Percentiles rank a stretch among this genome's conserved stretches.
phyloP scores from a whole-genome alignment of 306 rosid species.

The Lagenaria siceraria region DNA sequence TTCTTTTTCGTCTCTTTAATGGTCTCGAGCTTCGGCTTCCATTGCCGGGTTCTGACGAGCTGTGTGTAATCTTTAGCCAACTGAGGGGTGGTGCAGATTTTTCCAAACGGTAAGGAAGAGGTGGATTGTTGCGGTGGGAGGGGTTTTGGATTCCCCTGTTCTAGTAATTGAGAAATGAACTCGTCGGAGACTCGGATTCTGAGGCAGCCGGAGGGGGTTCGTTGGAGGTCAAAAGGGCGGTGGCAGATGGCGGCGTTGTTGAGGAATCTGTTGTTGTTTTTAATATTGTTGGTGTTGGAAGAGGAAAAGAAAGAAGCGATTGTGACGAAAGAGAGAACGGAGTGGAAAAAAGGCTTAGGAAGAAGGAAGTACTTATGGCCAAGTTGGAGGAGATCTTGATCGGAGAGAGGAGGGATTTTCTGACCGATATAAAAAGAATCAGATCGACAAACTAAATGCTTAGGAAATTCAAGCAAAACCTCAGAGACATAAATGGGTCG shows the following conservation, averaged over 20 bases:
- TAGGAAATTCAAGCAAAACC: slow-evolving; percentile 17
- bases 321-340: slow-evolving; percentile 29
- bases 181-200: slow-evolving; percentile 32
- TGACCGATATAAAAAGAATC: slow-evolving; percentile 32
- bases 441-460: slow-evolving; percentile 24
- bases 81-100: slow-evolving; percentile 24
- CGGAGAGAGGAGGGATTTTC: slow-evolving; percentile 32
- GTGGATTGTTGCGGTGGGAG: not conserved
- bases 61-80: slow-evolving; percentile 24
- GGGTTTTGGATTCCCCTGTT: not conserved
- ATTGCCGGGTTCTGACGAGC: slow-evolving; percentile 17
- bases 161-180: slow-evolving; percentile 23
- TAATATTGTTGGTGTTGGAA: not conserved
- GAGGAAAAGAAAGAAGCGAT: slow-evolving; percentile 18
- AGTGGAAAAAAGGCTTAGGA: slow-evolving; percentile 22
- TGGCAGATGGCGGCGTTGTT: slow-evolving; percentile 16
- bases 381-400: slow-evolving; percentile 18
- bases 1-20: slow-evolving; percentile 9
- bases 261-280: not conserved
- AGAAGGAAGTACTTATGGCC: slow-evolving; percentile 33
- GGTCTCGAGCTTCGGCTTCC: slow-evolving; percentile 33
- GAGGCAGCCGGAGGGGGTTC: slow-evolving; percentile 19
- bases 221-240: slow-evolving; percentile 19
- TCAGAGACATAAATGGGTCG: slow-evolving; percentile 17
- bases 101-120: not conserved